Evolutionary conservation across 2,329 filamentous ascomycete genomes (phyloP), one percentile per base, ranked within the genome.

Genomic region (Fusarium foetens): DNA sequence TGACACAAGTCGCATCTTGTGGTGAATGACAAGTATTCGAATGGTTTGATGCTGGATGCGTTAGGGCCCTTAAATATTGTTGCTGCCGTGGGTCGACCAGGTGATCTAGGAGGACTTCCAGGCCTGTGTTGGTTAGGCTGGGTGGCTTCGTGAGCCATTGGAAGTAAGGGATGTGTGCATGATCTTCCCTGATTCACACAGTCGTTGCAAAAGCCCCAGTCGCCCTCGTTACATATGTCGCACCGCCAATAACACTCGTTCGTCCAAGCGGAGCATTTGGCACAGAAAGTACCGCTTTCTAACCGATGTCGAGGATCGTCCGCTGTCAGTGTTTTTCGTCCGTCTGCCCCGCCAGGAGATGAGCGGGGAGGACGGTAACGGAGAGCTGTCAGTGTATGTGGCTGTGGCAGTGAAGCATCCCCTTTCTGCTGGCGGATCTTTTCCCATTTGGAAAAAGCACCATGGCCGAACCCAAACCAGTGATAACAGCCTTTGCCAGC

Each of bases 161-260:
- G 94, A 1, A 97, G 84, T 1, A 98, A 85, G 11, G 92, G 87
- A 78, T 98, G 95, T 0, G 91, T 93, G 81, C 95, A 98, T 66
- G 91, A 92, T 66, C 87, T 87, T 21, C 94, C 94, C 79, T 92
- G 90, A 66, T 95, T 95, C 35, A 97, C 94, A 73, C 95, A 98
- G 67, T 87, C 84, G 75, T 95, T 94, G 82, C 95, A 98, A 79
- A 94, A 98, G 0, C 95, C 95, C 95, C 95, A 98, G 78, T 97
- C 95, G 9, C 94, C 95, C 70, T 96, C 91, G 76, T 97, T 97
- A 82, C 95, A 98, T 31, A 87, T 80, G 66, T 92, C 90, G 80
- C 95, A 98, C 70, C 93, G 91, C 95, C 95, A 98, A 81, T 93
- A 97, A 81, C 94, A 96, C 57, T 92, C 88, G 76, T 97, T 95